Conservation (phyloP, 164 flowering plant genomes). For the Macadamia integrifolia region DNA sequence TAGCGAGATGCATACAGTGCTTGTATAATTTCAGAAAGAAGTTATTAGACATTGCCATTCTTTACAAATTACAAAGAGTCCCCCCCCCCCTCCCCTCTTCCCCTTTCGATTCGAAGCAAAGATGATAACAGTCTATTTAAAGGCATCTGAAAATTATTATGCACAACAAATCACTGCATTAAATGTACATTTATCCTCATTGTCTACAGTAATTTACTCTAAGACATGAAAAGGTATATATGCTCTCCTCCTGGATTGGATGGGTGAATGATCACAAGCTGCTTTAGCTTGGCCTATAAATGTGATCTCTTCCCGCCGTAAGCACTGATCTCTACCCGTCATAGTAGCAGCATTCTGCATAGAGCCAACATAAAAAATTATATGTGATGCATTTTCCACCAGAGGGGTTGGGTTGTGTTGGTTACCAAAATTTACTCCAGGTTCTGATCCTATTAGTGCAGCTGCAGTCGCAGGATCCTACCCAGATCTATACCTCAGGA, state of each 20-base stretch:
- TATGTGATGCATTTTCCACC: too few species aligned
- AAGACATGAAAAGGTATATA: conserved; percentile 61
- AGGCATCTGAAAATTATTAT: neutral
- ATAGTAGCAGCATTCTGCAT: conserved; percentile 73
- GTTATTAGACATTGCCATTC: neutral
- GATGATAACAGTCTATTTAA: too few species aligned
- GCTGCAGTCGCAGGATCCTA: too few species aligned
- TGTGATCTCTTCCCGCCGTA: conserved; percentile 28
- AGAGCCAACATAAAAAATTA: neutral
- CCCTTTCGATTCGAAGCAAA: neutral
- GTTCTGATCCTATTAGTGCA: too few species aligned
- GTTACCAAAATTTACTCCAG: too few species aligned
- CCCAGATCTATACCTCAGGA: too few species aligned
- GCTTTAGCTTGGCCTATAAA: conserved; percentile 78
- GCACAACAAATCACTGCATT: neutral
- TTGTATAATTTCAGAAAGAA: conserved; percentile 8
- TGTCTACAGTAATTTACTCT: conserved; percentile 60
- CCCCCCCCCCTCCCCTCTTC: neutral
- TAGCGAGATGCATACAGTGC: neutral
- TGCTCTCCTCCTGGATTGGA: conserved; percentile 65
- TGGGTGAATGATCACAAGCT: conserved; percentile 94
- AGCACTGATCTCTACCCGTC: conserved; percentile 41
- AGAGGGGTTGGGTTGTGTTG: too few species aligned
- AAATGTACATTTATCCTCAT: neutral
- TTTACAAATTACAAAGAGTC: neutral